Evolutionary conservation across 1,139 yeast species (phyloP).

Genomic region (Taphrina deformans): DNA sequence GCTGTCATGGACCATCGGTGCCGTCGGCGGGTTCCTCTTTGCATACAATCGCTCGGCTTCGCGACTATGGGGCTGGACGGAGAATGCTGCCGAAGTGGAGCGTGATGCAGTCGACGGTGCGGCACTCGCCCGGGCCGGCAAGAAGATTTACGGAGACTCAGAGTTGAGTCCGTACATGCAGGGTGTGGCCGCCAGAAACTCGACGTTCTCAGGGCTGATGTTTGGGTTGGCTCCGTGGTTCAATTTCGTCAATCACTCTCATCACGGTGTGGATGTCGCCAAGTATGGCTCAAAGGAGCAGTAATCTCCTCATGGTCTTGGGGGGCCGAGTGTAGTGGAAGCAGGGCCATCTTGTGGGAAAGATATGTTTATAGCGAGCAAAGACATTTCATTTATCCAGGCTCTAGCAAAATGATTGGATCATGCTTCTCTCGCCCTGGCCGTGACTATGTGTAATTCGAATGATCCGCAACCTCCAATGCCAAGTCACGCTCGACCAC

Average conservation of each 20-base stretch:
- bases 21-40: slow-evolving; percentile 68
- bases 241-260: slow-evolving; percentile 76
- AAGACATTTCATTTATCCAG: neutral
- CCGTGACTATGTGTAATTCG: neutral
- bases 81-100: slow-evolving; percentile 68
- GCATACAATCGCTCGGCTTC: slow-evolving; percentile 53
- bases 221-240: slow-evolving; percentile 61
- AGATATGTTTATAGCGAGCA: neutral
- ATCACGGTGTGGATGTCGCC: slow-evolving; percentile 66
- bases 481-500: neutral
- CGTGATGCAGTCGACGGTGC: slow-evolving; percentile 76
- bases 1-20: slow-evolving; percentile 53
- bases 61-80: slow-evolving; percentile 78
- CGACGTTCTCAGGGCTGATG: slow-evolving; percentile 67
- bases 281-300: slow-evolving; percentile 22
- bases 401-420: neutral
- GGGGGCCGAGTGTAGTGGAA: neutral
- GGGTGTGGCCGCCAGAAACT: slow-evolving; percentile 75
- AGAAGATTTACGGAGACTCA: slow-evolving; percentile 61
- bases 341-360: neutral
- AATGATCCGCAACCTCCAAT: neutral
- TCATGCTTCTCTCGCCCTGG: too few relatives aligned
- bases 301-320: neutral
- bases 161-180: slow-evolving; percentile 67
- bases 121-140: slow-evolving; percentile 63